Conservation (phyloP, 345 rosid species). For the Draba incana region DNA sequence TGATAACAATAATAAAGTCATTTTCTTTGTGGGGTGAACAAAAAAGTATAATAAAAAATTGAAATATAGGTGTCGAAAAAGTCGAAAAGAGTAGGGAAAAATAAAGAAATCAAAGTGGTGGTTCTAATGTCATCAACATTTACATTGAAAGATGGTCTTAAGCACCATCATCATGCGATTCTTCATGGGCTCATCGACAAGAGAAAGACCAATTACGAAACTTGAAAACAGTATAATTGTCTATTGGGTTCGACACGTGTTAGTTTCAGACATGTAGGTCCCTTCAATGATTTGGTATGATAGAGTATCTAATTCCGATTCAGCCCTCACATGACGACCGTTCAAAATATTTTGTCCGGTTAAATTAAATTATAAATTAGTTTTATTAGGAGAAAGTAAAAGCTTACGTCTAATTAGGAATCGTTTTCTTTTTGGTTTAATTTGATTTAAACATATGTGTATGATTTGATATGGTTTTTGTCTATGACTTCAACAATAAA, state of each 20-base stretch:
- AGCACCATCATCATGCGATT: constrained; percentile 38
- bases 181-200: constrained; percentile 29
- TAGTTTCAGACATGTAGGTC: constrained; percentile 40
- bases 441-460: not conserved
- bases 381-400: not conserved
- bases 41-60: not conserved
- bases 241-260: constrained; percentile 38
- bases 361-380: not conserved
- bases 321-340: constrained; percentile 15
- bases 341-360: not conserved
- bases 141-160: not conserved
- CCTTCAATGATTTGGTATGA: constrained; percentile 41
- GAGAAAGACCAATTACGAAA: constrained; percentile 32
- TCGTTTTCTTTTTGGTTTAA: not conserved
- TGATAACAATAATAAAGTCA: constrained; percentile 6
- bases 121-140: constrained; percentile 40
- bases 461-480: not conserved
- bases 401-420: not conserved
- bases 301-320: constrained; percentile 29
- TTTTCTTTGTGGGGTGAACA: not conserved
- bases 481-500: not conserved
- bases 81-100: not conserved
- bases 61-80: constrained; percentile 14
- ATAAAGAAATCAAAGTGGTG: constrained; percentile 28
- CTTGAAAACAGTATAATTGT: constrained; percentile 26